Conservation (phyloP, 2,329 filamentous ascomycete species). For the Penicillium sp. region DNA sequence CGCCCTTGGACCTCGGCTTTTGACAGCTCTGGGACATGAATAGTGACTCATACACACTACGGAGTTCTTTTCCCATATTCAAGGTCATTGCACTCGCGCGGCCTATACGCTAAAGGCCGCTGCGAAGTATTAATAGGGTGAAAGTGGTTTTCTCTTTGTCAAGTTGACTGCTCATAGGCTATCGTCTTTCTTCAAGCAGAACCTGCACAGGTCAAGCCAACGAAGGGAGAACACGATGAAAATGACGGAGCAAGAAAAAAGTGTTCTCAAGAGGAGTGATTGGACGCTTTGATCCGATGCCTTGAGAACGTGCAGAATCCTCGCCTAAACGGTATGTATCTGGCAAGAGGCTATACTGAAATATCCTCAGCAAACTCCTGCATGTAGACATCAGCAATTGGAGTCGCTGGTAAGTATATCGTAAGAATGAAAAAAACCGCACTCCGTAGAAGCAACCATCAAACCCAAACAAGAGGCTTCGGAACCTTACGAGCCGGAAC, state of each 20-base stretch:
- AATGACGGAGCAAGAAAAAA: neutral
- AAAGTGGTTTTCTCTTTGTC: neutral
- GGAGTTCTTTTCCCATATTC: too few species aligned
- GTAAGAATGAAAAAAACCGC: neutral
- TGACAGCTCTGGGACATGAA: constrained; percentile 2
- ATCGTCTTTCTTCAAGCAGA: neutral
- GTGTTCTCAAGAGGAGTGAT: neutral
- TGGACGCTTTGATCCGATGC: neutral
- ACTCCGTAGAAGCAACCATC: neutral
- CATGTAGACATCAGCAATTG: neutral
- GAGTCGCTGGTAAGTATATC: neutral
- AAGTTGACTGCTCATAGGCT: neutral
- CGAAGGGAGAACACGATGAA: neutral
- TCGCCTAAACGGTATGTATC: neutral
- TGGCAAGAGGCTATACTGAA: neutral
- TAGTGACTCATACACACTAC: neutral
- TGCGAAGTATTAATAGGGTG: neutral
- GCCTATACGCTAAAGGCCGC: neutral
- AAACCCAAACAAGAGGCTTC: neutral
- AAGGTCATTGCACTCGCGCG: neutral
- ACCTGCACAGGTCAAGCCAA: neutral
- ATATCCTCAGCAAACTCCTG: neutral
- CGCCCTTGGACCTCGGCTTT: constrained; percentile 13
- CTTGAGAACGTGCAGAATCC: neutral
- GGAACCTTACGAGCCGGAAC: constrained; percentile 19